Conservation (phyloP, 768 basidiomycete genomes). For the Rhodotorula sphaerocarpa region DNA sequence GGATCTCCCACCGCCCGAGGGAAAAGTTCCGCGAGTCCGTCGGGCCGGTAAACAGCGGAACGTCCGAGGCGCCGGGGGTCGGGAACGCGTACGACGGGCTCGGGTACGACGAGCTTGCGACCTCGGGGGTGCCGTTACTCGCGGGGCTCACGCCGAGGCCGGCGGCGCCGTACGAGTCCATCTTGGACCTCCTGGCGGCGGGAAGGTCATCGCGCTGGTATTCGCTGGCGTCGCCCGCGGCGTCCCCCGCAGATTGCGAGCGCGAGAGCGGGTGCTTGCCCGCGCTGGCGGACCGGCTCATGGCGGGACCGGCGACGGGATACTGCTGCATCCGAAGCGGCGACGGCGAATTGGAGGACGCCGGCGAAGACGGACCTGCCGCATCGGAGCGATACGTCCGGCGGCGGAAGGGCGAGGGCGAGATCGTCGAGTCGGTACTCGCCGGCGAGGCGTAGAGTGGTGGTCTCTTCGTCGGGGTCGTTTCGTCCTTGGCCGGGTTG, state of each 20-base stretch:
- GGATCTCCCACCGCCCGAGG: constrained; percentile 22
- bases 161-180: neutral
- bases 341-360: constrained; percentile 10
- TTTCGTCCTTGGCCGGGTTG: neutral
- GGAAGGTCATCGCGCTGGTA: constrained; percentile 5
- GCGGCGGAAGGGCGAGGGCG: neutral
- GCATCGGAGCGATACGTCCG: neutral
- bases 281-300: neutral
- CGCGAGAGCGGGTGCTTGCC: constrained; percentile 7
- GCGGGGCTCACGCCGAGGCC: constrained; percentile 2
- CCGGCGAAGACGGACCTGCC: neutral
- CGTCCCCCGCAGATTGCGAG: neutral
- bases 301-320: neutral
- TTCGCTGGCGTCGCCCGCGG: neutral
- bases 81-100: neutral
- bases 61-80: neutral
- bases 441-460: neutral
- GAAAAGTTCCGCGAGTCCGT: constrained; percentile 22
- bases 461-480: neutral
- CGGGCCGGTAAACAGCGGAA: constrained; percentile 21
- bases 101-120: neutral
- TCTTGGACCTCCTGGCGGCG: neutral
- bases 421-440: constrained; percentile 1
- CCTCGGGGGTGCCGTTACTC: neutral
- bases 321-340: constrained; percentile 8